Percentiles rank a stretch among this genome's conserved stretches.
Conservation (phyloP, 257 asterid genomes). For the Perilla frutescens region DNA sequence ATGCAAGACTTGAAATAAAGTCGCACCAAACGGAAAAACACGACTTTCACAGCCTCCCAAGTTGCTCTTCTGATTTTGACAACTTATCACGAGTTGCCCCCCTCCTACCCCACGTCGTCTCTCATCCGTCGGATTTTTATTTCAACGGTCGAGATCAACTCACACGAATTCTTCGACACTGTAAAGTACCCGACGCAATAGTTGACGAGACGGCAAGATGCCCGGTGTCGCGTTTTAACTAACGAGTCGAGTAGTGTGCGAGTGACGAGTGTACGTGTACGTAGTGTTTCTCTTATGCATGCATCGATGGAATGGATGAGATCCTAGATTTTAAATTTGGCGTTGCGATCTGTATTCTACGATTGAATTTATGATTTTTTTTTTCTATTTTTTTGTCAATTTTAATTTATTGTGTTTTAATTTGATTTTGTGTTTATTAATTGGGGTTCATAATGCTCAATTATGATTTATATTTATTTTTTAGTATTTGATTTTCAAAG, state of each 20-base stretch:
- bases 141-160: slow-evolving; percentile 11
- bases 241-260: no score
- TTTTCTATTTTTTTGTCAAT: no score
- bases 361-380: no score
- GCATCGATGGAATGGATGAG: no score
- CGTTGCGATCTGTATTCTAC: neutral
- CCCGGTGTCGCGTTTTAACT: slow-evolving; percentile 5
- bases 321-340: neutral
- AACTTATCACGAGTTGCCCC: slow-evolving; percentile 64
- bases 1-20: slow-evolving; percentile 24
- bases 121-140: slow-evolving; percentile 7
- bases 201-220: slow-evolving; percentile 41
- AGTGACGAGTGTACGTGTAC: no score
- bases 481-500: no score
- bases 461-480: no score
- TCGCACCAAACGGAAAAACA: slow-evolving; percentile 28
- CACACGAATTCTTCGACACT: neutral
- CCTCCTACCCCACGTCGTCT: slow-evolving; percentile 32
- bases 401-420: no score
- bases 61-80: slow-evolving; percentile 58
- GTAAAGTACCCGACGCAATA: slow-evolving; percentile 23
- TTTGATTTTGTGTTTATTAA: no score
- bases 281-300: no score
- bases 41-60: slow-evolving; percentile 46
- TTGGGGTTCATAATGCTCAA: no score